These are phyloP conservation scores for Sporisorium sorghi DNA, from an alignment of 1,284 basidiomycete genomes.

Conservation along the genomic window DNA sequence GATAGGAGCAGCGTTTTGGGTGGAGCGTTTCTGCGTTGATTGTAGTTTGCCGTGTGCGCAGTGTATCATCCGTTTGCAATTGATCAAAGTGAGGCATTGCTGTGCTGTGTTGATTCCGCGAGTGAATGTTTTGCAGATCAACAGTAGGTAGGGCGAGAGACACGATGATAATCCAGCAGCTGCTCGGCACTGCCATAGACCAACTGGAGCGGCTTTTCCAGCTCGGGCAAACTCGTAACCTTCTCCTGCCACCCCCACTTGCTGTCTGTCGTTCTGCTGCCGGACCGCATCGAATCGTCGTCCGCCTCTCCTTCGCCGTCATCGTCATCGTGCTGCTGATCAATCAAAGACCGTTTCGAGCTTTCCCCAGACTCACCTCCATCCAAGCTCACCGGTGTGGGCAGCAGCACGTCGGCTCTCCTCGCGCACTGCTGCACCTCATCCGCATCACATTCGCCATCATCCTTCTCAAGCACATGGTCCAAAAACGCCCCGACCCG, in stretches of 20 bases:
- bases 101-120: neutral
- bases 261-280: neutral
- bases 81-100: neutral
- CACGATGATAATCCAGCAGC: constrained; percentile 61
- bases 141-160: constrained; percentile 59
- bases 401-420: constrained; percentile 30
- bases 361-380: constrained; percentile 4
- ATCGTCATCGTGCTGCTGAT: constrained; percentile 3
- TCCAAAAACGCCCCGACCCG: constrained; percentile 48
- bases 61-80: neutral
- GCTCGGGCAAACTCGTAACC: constrained; percentile 50
- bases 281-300: constrained; percentile 32
- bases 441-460: constrained; percentile 3
- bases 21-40: too few relatives aligned
- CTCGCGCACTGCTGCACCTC: neutral
- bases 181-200: constrained; percentile 61
- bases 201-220: constrained; percentile 53
- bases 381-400: constrained; percentile 18
- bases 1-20: too few relatives aligned
- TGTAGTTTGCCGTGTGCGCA: too few relatives aligned
- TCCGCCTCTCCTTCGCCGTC: constrained; percentile 11
- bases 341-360: constrained; percentile 5
- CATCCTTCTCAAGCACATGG: constrained; percentile 12
- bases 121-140: constrained; percentile 5
- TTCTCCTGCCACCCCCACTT: constrained; percentile 37